These are phyloP conservation scores for Simplicillium aogashimaense DNA, from an alignment of 2,329 filamentous ascomycete species.

Conservation along the genomic window DNA sequence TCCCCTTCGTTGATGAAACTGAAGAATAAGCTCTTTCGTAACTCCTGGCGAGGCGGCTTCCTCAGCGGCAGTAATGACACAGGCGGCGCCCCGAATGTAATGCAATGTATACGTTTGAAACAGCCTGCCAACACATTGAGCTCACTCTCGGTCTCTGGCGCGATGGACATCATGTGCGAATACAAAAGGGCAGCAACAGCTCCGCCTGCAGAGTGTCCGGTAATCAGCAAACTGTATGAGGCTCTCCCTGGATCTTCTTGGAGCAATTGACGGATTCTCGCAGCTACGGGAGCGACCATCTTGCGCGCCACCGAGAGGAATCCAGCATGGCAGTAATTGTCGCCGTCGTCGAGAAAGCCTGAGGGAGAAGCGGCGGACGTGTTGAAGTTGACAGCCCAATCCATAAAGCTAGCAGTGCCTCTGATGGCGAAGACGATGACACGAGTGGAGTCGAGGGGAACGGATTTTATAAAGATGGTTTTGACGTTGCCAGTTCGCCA, in stretches of 20 bases:
- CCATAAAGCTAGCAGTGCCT: slow-evolving; percentile 69
- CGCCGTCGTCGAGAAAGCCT: slow-evolving; percentile 66
- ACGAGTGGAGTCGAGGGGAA: slow-evolving; percentile 67
- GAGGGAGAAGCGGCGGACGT: slow-evolving; percentile 54
- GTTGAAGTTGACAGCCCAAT: slow-evolving; percentile 79
- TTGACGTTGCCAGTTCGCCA: slow-evolving; percentile 62
- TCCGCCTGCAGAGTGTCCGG: slow-evolving; percentile 78
- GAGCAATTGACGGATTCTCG: slow-evolving; percentile 57
- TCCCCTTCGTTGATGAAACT: slow-evolving; percentile 82
- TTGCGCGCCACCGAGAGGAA: slow-evolving; percentile 67
- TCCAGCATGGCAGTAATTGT: slow-evolving; percentile 71
- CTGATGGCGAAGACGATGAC: slow-evolving; percentile 78
- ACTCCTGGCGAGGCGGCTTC: slow-evolving; percentile 39
- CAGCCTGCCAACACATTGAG: slow-evolving; percentile 57
- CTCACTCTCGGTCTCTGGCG: slow-evolving; percentile 48
- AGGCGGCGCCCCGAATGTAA: slow-evolving; percentile 79
- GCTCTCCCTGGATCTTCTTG: slow-evolving; percentile 60
- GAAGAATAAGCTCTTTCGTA: slow-evolving; percentile 63
- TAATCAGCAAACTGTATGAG: slow-evolving; percentile 65
- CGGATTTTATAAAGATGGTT: slow-evolving; percentile 75
- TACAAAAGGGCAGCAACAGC: slow-evolving; percentile 75
- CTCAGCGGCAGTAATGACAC: slow-evolving; percentile 60
- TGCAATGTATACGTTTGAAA: slow-evolving; percentile 74
- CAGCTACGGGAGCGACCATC: slow-evolving; percentile 66
- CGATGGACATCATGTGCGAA: slow-evolving; percentile 64